These are phyloP conservation scores for Aspergillus sclerotiicarbonarius DNA, from an alignment of 495 filamentous ascomycete genomes.

Conservation along the genomic window DNA sequence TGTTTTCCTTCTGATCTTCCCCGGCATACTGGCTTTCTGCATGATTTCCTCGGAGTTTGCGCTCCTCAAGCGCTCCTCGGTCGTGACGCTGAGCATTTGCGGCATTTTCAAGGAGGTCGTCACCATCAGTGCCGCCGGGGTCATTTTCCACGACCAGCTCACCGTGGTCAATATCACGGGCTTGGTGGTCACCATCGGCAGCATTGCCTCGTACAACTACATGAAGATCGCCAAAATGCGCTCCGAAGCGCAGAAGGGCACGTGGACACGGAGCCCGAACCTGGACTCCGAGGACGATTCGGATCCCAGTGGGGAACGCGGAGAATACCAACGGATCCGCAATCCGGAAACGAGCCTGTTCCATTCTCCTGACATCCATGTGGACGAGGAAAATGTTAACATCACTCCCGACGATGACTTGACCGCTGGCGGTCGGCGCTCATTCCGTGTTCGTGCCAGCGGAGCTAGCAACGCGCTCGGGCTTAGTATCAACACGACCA, in stretches of 20 bases:
- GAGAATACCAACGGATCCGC: slow-evolving; percentile 29
- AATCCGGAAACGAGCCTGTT: slow-evolving; percentile 27
- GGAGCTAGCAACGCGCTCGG: slow-evolving; percentile 30
- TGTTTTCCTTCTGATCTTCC: slow-evolving; percentile 73
- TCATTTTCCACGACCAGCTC: slow-evolving; percentile 86
- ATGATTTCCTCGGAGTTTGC: slow-evolving; percentile 98
- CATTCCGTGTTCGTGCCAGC: slow-evolving; percentile 39
- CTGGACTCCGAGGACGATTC: slow-evolving; percentile 35
- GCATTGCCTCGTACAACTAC: slow-evolving; percentile 89
- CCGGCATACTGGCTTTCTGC: slow-evolving; percentile 85
- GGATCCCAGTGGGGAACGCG: slow-evolving; percentile 23
- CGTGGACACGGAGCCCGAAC: slow-evolving; percentile 31
- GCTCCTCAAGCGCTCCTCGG: slow-evolving; percentile 87
- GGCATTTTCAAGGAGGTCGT: slow-evolving; percentile 99
- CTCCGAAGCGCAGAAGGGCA: slow-evolving; percentile 51
- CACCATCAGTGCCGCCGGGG: slow-evolving; percentile 84
- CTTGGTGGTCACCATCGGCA: slow-evolving; percentile 79
- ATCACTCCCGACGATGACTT: slow-evolving; percentile 26
- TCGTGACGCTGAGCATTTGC: slow-evolving; percentile 93
- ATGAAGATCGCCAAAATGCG: slow-evolving; percentile 93
- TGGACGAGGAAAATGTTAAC: slow-evolving; percentile 33
- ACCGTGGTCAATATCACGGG: slow-evolving; percentile 88
- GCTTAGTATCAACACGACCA: slow-evolving; percentile 34
- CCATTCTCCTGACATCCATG: slow-evolving; percentile 16
- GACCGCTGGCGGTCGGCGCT: slow-evolving; percentile 22